phyloP scores from a whole-genome alignment of 768 basidiomycete genomes.

The Cubamyces sp. region DNA sequence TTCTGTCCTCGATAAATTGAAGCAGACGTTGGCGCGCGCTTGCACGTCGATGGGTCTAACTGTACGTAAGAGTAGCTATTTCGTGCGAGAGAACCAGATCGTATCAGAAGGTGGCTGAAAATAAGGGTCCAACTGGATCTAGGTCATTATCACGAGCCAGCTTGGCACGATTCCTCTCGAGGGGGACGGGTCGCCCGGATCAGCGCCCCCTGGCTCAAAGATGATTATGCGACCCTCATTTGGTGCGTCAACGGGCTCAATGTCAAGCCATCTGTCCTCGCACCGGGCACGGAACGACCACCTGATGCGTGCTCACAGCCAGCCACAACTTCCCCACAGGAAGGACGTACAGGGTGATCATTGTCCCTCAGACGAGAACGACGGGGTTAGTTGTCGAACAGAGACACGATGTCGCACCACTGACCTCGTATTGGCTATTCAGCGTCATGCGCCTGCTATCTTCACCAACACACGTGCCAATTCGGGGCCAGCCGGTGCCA shows the following conservation, averaged over 20 bases:
- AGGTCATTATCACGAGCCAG: slow-evolving; percentile 68
- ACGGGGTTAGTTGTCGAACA: slow-evolving; percentile 42
- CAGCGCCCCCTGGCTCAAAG: slow-evolving; percentile 62
- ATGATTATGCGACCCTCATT: slow-evolving; percentile 71
- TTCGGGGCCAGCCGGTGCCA: slow-evolving; percentile 6
- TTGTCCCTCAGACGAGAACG: slow-evolving; percentile 44
- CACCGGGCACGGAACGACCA: slow-evolving; percentile 19
- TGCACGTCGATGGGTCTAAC: slow-evolving; percentile 53
- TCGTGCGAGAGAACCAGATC: slow-evolving; percentile 22
- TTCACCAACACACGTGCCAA: slow-evolving; percentile 37
- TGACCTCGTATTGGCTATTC: slow-evolving; percentile 26
- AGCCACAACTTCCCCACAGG: slow-evolving; percentile 47
- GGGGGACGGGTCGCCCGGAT: slow-evolving; percentile 51
- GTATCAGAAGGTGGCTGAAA: slow-evolving; percentile 24
- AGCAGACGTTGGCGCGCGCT: slow-evolving; percentile 54
- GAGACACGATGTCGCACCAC: slow-evolving; percentile 11
- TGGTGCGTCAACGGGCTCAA: slow-evolving; percentile 42
- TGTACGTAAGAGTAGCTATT: slow-evolving; percentile 38
- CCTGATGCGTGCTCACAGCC: slow-evolving; percentile 25
- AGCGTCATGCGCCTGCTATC: slow-evolving; percentile 47
- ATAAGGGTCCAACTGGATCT: slow-evolving; percentile 15
- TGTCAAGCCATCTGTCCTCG: slow-evolving; percentile 1
- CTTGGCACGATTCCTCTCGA: slow-evolving; percentile 70
- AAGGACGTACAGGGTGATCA: slow-evolving; percentile 47
- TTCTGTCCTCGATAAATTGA: slow-evolving; percentile 53